Conservation (phyloP, 2,329 filamentous ascomycete species). For the Stachybotrys elegans region DNA sequence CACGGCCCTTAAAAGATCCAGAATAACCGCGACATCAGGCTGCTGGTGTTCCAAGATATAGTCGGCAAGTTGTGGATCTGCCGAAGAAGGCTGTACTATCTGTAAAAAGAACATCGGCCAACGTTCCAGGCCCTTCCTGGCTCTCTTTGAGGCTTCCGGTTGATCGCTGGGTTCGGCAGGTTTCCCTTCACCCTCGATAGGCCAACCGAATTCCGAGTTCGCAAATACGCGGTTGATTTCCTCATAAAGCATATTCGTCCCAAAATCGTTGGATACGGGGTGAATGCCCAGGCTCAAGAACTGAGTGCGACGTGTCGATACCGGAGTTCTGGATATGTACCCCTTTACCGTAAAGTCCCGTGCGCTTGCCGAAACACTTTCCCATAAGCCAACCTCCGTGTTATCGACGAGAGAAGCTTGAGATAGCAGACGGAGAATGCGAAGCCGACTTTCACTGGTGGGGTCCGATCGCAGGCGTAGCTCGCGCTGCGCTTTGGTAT, state of each 20-base stretch:
- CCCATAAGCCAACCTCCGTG: conserved; percentile 55
- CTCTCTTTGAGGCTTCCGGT: conserved; percentile 34
- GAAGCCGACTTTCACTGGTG: conserved; percentile 12
- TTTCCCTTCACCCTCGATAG: too few species aligned
- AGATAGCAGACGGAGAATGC: conserved; percentile 47
- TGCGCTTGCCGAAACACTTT: conserved; percentile 63
- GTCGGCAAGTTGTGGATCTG: conserved; percentile 28
- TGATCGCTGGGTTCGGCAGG: too few species aligned
- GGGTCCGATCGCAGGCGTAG: conserved; percentile 28
- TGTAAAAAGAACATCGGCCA: conserved; percentile 90
- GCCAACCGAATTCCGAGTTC: conserved; percentile 70
- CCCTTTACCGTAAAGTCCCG: conserved; percentile 60
- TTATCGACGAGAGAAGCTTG: conserved; percentile 61
- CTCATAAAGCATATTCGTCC: conserved; percentile 65
- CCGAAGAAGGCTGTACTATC: conserved; percentile 38
- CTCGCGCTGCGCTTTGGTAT: conserved; percentile 34
- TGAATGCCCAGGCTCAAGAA: conserved; percentile 75
- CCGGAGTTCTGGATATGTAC: conserved; percentile 65
- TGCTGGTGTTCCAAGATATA: conserved; percentile 39
- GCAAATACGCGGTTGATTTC: conserved; percentile 74
- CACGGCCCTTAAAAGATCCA: conserved; percentile 63
- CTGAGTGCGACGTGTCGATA: conserved; percentile 67
- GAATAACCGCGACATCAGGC: conserved; percentile 40
- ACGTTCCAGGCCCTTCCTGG: conserved; percentile 63
- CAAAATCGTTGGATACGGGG: conserved; percentile 53